Evolutionary conservation across 495 filamentous ascomycete species (phyloP).

Genomic region (Aspergillus bertholletiae): DNA sequence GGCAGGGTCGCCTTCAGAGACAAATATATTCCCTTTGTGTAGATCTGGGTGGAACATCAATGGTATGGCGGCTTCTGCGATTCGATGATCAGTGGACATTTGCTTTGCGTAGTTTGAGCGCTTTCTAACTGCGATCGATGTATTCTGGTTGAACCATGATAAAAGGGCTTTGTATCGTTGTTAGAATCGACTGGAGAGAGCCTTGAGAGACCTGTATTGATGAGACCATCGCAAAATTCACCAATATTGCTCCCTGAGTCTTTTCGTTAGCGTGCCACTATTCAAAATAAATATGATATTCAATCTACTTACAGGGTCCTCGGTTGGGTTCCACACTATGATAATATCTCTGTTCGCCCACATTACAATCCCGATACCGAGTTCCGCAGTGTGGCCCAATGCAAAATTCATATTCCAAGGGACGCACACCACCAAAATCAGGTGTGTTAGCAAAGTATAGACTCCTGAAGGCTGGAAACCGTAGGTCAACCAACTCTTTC

Average conservation of each 20-base stretch:
- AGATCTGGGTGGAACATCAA: conserved; percentile 38
- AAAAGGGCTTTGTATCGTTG: conserved; percentile 13
- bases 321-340: conserved; percentile 18
- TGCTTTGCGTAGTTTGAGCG: too few relatives aligned
- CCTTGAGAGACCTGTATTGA: conserved; percentile 35
- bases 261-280: too few relatives aligned
- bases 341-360: conserved; percentile 22
- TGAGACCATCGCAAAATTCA: conserved; percentile 31
- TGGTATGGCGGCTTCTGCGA: conserved; percentile 23
- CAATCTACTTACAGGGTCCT: conserved; percentile 35
- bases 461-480: conserved; percentile 42
- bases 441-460: conserved; percentile 21
- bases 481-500: conserved; percentile 27
- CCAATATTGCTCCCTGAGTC: conserved; percentile 30
- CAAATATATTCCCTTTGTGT: conserved; percentile 42
- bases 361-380: conserved; percentile 35
- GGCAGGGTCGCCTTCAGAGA: conserved; percentile 38
- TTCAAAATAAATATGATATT: too few relatives aligned
- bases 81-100: conserved; percentile 19
- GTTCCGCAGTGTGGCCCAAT: conserved; percentile 39
- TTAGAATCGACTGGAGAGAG: conserved; percentile 19
- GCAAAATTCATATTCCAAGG: conserved; percentile 30
- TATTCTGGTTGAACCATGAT: conserved; percentile 29
- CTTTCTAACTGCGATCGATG: conserved; percentile 20
- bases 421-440: conserved; percentile 13